Base-by-base conservation (phyloP, 78 protist genomes). In the Dictyostelium capitatum region DNA sequence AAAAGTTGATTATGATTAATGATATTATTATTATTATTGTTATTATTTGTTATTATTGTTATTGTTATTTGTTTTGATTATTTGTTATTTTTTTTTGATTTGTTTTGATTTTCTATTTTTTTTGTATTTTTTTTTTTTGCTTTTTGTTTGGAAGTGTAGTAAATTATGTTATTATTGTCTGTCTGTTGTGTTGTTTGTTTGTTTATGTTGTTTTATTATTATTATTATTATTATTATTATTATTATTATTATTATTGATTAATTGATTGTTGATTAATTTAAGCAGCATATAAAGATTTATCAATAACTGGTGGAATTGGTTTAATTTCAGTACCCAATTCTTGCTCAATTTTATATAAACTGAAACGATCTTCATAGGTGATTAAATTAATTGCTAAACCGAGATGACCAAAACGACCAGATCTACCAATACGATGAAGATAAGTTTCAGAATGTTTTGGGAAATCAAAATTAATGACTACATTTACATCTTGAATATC, bases 401-500 rank as follows among this genome's bases (percentile, higher is more conserved):
- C 99, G 14, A 97, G 95, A 84, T 98, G 99, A 17, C 99, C 99
- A 70, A 96, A 99, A 37, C 99, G 96, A 7, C 99, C 99, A 2
- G 97, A 91, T 20, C 99, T 98, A 57, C 99, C 99, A 32, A 99
- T 99, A 53, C 99, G 96, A 84, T 99, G 99, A 56, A 99, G 94
- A 89, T 99, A 99, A 7, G 99, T 98, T 94, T 99, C 99, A 20
- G 98, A 82, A 64, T 78, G 95, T 77, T 95, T 95, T 67, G 99
- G 99, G 94, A 99, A 97, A 89, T 98, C 99, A 82, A 98, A 99
- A 97, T 99, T 99, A 98, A 99, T 97, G 92, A 99, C 99, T 5
- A 99, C 99, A 89, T 99, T 99, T 77, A 99, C 99, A 3, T 99
- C 96, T 67, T 95, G 99, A 69, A 98, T 96, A 85, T 99, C 99